A percentile compares a stretch with the other conserved stretches of the same genome.
Evolutionary conservation across 148 eudicot species (phyloP).

Genomic region (Fagopyrum homotropicum): DNA sequence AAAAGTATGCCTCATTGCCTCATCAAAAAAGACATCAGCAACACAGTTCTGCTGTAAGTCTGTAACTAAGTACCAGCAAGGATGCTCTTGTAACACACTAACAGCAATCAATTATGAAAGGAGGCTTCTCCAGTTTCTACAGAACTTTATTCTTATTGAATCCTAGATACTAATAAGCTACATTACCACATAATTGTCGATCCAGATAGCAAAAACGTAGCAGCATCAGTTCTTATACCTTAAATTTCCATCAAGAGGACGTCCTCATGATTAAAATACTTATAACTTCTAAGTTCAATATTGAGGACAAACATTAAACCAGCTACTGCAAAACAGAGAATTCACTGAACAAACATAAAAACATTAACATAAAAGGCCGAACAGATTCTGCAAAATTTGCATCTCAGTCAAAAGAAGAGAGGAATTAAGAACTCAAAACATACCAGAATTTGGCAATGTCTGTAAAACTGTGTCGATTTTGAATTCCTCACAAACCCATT

Average conservation of each 20-base stretch:
- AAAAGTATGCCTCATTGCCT: neutral
- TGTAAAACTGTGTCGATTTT: neutral
- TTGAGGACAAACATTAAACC: neutral
- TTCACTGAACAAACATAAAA: neutral
- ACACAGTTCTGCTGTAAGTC: neutral
- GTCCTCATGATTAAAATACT: neutral
- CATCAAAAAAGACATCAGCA: neutral
- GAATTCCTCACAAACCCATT: conserved; percentile 15
- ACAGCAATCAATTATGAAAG: too few species aligned
- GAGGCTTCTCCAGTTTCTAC: neutral
- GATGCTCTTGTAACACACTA: neutral
- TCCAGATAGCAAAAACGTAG: neutral
- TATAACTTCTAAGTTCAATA: neutral
- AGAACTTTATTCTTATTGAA: neutral
- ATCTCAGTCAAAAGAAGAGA: neutral
- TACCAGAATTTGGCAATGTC: conserved; percentile 9
- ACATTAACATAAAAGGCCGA: neutral
- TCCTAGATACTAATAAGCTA: neutral
- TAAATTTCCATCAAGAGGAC: neutral
- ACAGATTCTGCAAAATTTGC: neutral
- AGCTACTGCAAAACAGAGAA: neutral
- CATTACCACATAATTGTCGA: neutral
- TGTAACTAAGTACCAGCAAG: neutral
- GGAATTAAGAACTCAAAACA: neutral
- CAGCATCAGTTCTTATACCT: neutral